Conservation (phyloP, 2,329 filamentous ascomycete species). For the Aspergillus vadensis region DNA sequence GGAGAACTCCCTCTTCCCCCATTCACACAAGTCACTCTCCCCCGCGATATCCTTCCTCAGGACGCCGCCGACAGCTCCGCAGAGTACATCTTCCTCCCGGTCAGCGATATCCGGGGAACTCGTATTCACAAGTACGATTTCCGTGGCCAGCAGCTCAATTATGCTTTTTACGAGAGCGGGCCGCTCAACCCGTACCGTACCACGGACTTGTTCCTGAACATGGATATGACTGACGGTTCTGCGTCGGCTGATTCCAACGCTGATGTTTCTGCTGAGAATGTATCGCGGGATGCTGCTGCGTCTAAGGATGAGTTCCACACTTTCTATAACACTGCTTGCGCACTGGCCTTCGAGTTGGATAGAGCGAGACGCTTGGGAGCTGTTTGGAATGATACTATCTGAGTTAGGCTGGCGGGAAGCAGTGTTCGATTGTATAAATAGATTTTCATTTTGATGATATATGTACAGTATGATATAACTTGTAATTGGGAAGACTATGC, state of each 20-base stretch:
- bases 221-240: conserved; percentile 23
- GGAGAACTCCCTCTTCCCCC: conserved; percentile 28
- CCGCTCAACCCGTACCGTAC: conserved; percentile 33
- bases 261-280: conserved; percentile 4
- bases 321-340: conserved; percentile 24
- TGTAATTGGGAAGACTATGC: neutral
- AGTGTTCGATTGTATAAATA: conserved; percentile 8
- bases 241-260: neutral
- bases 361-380: conserved; percentile 14
- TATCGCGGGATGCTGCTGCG: conserved; percentile 15
- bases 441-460: conserved; percentile 2
- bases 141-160: conserved; percentile 34
- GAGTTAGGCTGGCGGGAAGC: neutral
- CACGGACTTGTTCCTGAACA: conserved; percentile 36
- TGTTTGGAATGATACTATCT: neutral
- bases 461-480: conserved; percentile 2
- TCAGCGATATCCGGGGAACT: conserved; percentile 32
- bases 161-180: conserved; percentile 35
- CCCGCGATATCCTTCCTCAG: conserved; percentile 24
- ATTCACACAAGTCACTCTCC: conserved; percentile 36
- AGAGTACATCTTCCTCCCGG: conserved; percentile 40
- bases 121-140: conserved; percentile 36
- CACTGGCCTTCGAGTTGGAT: conserved; percentile 41
- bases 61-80: conserved; percentile 19
- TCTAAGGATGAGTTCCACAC: neutral